Evolutionary conservation across 176 grass and related monocot genomes (phyloP).

Genomic region (Leersia perrieri): DNA sequence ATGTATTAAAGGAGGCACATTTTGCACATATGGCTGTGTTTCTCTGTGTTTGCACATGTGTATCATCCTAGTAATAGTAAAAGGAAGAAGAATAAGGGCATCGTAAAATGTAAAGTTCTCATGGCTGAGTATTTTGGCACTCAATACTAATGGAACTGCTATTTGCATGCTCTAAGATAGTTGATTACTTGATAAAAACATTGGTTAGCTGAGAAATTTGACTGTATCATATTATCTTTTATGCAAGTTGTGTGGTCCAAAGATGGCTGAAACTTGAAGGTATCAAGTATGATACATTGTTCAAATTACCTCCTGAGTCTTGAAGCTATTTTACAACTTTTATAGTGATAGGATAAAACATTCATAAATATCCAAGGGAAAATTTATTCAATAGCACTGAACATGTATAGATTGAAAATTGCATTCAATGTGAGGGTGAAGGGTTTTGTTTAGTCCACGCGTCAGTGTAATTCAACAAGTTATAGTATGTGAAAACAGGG

Average conservation of each 20-base stretch:
- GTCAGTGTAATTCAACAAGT: neutral
- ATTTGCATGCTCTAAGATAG: neutral
- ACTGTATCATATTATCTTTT: neutral
- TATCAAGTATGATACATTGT: neutral
- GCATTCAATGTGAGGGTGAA: neutral
- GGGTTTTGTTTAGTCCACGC: neutral
- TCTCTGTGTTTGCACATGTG: neutral
- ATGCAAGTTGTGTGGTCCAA: constrained; percentile 1
- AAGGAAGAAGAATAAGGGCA: neutral
- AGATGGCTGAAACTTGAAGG: neutral
- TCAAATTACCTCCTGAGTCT: neutral
- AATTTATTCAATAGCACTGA: neutral
- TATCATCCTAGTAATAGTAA: neutral
- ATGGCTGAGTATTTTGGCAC: neutral
- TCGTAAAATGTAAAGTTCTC: neutral
- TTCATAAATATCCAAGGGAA: neutral
- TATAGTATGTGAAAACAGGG: neutral
- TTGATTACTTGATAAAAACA: neutral
- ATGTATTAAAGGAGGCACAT: neutral
- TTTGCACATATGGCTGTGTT: neutral
- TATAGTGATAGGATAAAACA: neutral
- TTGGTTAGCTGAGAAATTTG: neutral
- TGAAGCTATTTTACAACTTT: neutral
- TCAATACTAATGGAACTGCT: neutral
- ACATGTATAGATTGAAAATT: neutral